Base-by-base conservation (phyloP, 2,329 filamentous ascomycete genomes). In the Lasiodiplodia gonubiensis region DNA sequence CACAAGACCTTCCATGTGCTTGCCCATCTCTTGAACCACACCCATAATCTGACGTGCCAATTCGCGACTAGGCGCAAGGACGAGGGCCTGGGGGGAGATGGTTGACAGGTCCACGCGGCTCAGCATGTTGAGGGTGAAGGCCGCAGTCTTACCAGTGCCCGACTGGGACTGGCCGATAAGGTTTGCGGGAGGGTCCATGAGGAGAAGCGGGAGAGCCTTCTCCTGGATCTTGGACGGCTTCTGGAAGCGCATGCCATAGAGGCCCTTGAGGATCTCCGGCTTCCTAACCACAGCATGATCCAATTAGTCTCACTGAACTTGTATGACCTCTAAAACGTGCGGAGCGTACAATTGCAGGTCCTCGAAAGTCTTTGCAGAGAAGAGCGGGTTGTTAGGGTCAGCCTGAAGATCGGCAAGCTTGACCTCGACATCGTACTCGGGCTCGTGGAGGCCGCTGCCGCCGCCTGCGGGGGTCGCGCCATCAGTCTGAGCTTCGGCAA, bases 121-220 rank as follows among this genome's bases (percentile, higher is more conserved):
- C 49, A 99, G 86, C 69, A 97, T 91, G 69, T 97, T 97, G 70
- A 97, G 90, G 54, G 95, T 92, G 79, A 99, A 99, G 25, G 95
- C 95, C 23, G 94, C 95, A 0, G 95, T 99, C 85, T 99, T 99
- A 76, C 95, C 95, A 23, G 95, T 99, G 73, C 95, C 95, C 2
- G 95, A 99, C 80, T 99, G 95, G n/a, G 95, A 99, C 81, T 99
- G 95, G 3, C 94, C 95, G 76, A 99, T 94, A 86, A 99, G 91
- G 80, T 98, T 98, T 71, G 86, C 86, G 0, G 94, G 91, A n/a
- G 95, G 94, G 76, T 97, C 85, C 73, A 87, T 83, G 70, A 99
- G 87, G 75, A 99, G 91, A 66, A 99, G 86, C 33, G 95, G 95
- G 21, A 99, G 86, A 1, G 95, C 95, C 73, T 91, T 92, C 80